These are phyloP conservation scores for Annulohypoxylon nitens DNA, from an alignment of 495 filamentous ascomycete species.

Conservation along the genomic window DNA sequence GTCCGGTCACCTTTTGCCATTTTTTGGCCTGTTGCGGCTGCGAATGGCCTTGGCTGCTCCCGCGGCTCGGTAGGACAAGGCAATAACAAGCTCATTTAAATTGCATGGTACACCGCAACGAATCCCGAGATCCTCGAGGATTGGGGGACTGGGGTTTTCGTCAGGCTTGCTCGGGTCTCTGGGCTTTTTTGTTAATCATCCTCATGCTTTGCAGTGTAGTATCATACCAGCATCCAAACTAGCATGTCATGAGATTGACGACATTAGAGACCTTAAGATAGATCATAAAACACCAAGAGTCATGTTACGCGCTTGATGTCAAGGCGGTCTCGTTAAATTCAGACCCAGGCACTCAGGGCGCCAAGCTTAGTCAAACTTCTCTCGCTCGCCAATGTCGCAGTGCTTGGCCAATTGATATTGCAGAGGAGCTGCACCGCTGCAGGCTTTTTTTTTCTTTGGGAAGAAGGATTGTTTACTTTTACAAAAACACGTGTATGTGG, in stretches of 20 bases:
- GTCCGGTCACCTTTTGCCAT: conserved; percentile 22
- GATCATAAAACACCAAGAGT: conserved; percentile 45
- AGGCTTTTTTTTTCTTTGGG: conserved; percentile 9
- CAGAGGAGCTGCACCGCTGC: conserved; percentile 13
- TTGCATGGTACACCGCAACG: conserved; percentile 42
- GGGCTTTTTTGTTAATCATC: background rate
- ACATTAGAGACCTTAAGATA: conserved; percentile 17
- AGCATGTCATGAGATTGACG: conserved; percentile 12
- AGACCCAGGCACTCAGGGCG: conserved; percentile 6
- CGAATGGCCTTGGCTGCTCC: conserved; percentile 27
- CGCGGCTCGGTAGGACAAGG: conserved; percentile 37
- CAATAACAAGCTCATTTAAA: conserved; percentile 47
- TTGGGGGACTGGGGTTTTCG: conserved; percentile 26
- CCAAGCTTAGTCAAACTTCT: conserved; percentile 14
- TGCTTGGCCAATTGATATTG: background rate
- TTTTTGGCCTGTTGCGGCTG: conserved; percentile 28
- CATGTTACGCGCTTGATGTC: conserved; percentile 42
- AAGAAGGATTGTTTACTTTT: conserved; percentile 41
- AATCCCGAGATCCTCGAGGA: conserved; percentile 49
- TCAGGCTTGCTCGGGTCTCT: conserved; percentile 19
- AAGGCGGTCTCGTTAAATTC: conserved; percentile 30
- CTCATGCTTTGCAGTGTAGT: background rate
- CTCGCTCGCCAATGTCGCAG: conserved; percentile 7
- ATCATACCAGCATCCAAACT: background rate
- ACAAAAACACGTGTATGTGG: conserved; percentile 18